Evolutionary conservation across 345 rosid genomes (phyloP).

Genomic region (Arabidopsis suecica): DNA sequence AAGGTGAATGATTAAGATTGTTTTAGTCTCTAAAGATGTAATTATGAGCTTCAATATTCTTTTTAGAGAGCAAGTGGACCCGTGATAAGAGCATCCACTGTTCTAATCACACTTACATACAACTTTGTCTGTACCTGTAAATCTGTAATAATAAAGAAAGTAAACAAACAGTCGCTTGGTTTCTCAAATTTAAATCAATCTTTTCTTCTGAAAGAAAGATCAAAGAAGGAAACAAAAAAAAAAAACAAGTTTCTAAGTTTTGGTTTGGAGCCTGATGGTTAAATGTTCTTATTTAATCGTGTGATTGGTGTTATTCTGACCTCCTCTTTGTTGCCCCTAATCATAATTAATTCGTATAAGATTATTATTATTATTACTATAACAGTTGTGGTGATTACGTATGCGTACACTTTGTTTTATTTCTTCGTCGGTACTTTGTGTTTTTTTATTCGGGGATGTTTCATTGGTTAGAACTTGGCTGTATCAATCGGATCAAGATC

Average conservation of each 20-base stretch:
- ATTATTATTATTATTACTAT: neutral
- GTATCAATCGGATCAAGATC: slow-evolving; percentile 21
- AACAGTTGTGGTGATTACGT: slow-evolving; percentile 36
- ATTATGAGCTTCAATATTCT: slow-evolving; percentile 24
- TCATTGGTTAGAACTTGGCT: slow-evolving; percentile 28
- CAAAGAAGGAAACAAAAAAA: slow-evolving; percentile 4
- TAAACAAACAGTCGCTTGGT: slow-evolving; percentile 3
- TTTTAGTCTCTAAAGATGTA: slow-evolving; percentile 29
- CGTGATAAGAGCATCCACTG: slow-evolving; percentile 44
- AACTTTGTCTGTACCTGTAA: slow-evolving; percentile 25
- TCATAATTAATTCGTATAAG: neutral
- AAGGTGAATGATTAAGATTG: slow-evolving; percentile 30
- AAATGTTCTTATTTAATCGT: slow-evolving; percentile 18
- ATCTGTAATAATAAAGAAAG: neutral
- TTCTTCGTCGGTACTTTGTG: slow-evolving; percentile 4
- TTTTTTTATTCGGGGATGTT: neutral
- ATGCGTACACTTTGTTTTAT: slow-evolving; percentile 8
- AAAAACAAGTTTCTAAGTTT: slow-evolving; percentile 14
- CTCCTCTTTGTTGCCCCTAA: slow-evolving; percentile 4
- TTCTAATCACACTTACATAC: slow-evolving; percentile 31
- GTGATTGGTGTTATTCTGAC: slow-evolving; percentile 23
- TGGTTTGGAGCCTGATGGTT: slow-evolving; percentile 5
- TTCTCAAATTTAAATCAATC: slow-evolving; percentile 34
- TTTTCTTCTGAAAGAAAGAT: slow-evolving; percentile 25
- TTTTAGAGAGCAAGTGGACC: slow-evolving; percentile 39